These are phyloP conservation scores for Camelina hispida DNA, from an alignment of 345 rosid genomes.

Conservation along the genomic window DNA sequence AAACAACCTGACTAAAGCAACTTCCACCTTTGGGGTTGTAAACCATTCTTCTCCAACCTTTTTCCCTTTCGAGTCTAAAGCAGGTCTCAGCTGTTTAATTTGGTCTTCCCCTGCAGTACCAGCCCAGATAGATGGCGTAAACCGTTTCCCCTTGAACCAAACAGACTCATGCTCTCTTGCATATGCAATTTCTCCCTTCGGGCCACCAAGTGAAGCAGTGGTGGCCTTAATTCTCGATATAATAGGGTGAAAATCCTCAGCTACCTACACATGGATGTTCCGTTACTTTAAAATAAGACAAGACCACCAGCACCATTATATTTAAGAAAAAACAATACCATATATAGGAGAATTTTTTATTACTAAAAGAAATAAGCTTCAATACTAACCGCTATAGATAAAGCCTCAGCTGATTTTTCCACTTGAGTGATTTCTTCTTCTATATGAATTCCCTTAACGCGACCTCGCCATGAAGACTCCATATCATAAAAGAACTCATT, in stretches of 20 bases:
- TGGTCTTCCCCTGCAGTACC: constrained; percentile 92
- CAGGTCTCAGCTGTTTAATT: constrained; percentile 87
- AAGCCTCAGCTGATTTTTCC: constrained; percentile 66
- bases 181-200: constrained; percentile 84
- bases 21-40: constrained; percentile 80
- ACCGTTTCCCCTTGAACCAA: constrained; percentile 94
- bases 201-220: constrained; percentile 76
- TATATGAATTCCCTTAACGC: constrained; percentile 78
- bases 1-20: constrained; percentile 71
- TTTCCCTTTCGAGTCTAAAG: constrained; percentile 89
- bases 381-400: constrained; percentile 71
- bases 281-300: constrained; percentile 11
- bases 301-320: background rate
- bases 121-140: constrained; percentile 82
- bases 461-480: constrained; percentile 89
- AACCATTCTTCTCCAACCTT: constrained; percentile 99
- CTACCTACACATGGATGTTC: constrained; percentile 53
- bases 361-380: background rate
- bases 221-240: constrained; percentile 77
- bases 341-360: constrained; percentile 6
- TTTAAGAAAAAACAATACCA: constrained; percentile 18
- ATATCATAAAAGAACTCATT: constrained; percentile 86
- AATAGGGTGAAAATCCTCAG: constrained; percentile 86
- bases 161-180: constrained; percentile 93
- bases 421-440: constrained; percentile 71